These are phyloP conservation scores for Perkinsus olseni DNA, from an alignment of 169 alveolate genomes.

Conservation along the genomic window DNA sequence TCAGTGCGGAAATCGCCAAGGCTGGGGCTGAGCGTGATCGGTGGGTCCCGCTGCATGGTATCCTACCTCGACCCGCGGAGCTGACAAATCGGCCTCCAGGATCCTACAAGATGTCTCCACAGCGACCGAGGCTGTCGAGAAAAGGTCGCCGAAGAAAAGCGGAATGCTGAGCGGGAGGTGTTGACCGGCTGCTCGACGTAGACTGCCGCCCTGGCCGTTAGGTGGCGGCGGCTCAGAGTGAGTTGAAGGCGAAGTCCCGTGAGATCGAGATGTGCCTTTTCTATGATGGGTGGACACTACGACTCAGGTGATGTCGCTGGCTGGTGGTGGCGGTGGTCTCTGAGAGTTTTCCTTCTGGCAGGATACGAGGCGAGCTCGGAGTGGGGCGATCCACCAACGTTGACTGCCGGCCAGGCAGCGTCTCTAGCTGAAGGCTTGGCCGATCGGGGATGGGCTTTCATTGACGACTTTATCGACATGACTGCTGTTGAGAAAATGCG, in stretches of 20 bases:
- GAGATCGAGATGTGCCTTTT: background rate
- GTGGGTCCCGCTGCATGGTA: background rate
- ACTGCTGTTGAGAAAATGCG: background rate
- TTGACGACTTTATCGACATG: background rate
- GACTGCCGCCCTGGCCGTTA: too few species aligned
- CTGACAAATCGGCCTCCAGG: background rate
- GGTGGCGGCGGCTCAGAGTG: background rate
- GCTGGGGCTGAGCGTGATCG: background rate
- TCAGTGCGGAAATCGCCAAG: background rate
- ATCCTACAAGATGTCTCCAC: background rate
- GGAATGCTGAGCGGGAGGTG: background rate
- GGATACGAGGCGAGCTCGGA: background rate
- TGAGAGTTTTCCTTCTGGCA: background rate
- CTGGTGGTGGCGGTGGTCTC: background rate
- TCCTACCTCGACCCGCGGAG: too few species aligned
- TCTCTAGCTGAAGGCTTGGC: background rate
- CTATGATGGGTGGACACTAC: background rate
- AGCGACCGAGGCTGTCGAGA: background rate
- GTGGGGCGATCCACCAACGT: background rate
- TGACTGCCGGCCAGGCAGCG: background rate
- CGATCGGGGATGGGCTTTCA: background rate
- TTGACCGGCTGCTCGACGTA: too few species aligned
- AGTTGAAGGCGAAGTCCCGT: background rate
- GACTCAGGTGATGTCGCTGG: background rate
- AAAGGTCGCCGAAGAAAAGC: background rate